phyloP scores from a whole-genome alignment of 768 basidiomycete genomes.

The Cystofilobasidium ferigula region DNA sequence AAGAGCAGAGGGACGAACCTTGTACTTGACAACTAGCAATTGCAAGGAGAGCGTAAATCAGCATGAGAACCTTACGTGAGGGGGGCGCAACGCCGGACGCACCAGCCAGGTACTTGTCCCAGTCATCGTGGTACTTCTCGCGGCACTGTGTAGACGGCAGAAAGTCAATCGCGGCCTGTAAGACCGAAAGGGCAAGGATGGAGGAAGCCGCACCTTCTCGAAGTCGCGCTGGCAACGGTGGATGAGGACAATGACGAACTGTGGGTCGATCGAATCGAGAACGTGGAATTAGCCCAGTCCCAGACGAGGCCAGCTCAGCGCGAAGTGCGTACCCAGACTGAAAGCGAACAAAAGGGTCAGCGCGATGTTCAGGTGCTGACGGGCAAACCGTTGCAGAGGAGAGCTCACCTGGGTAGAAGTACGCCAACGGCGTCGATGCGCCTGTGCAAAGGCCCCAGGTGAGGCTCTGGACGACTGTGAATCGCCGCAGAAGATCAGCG shows the following conservation, averaged over 20 bases:
- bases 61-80: neutral
- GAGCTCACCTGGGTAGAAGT: conserved; percentile 3
- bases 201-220: too few relatives aligned
- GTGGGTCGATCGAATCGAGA: neutral
- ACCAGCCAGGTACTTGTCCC: conserved; percentile 29
- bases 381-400: too few relatives aligned
- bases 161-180: too few relatives aligned
- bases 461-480: conserved; percentile 49
- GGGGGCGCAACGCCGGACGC: neutral
- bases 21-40: conserved; percentile 62
- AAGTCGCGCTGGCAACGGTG: conserved; percentile 91
- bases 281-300: too few relatives aligned
- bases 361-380: too few relatives aligned
- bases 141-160: too few relatives aligned
- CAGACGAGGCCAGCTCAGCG: neutral
- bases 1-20: conserved; percentile 85
- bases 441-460: conserved; percentile 75
- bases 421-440: conserved; percentile 36
- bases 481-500: too few relatives aligned
- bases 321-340: too few relatives aligned
- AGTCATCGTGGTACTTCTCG: conserved; percentile 80
- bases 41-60: too few relatives aligned
- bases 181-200: too few relatives aligned
- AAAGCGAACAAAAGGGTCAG: too few relatives aligned
- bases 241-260: conserved; percentile 54